These are phyloP conservation scores for Potentilla sterilis DNA, from an alignment of 306 rosid genomes.

Conservation along the genomic window DNA sequence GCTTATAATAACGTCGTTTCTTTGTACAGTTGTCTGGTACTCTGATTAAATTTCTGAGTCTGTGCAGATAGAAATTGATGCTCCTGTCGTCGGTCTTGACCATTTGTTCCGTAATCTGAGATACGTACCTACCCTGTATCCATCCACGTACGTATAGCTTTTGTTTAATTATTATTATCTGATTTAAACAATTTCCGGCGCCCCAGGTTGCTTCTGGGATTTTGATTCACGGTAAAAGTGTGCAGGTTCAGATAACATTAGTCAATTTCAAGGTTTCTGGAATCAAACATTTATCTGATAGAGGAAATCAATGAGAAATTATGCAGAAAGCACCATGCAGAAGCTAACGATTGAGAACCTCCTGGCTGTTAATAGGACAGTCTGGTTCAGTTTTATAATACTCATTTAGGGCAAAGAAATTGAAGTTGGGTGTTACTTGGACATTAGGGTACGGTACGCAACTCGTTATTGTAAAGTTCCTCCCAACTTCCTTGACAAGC, in stretches of 20 bases:
- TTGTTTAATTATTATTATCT: neutral
- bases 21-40: too few species aligned
- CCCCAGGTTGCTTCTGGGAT: neutral
- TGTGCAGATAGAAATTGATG: neutral
- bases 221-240: neutral
- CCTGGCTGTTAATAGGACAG: neutral
- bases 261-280: neutral
- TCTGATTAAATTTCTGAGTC: neutral
- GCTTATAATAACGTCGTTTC: too few species aligned
- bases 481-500: neutral
- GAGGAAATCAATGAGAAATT: neutral
- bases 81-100: neutral
- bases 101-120: neutral
- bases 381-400: neutral
- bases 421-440: neutral
- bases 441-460: neutral
- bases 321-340: neutral
- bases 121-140: neutral
- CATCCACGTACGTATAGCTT: neutral
- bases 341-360: neutral
- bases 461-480: neutral
- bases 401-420: neutral
- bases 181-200: neutral
- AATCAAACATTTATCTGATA: neutral
- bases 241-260: neutral